phyloP scores from a whole-genome alignment of 1,284 basidiomycete genomes.

The Meripilus lineatus region DNA sequence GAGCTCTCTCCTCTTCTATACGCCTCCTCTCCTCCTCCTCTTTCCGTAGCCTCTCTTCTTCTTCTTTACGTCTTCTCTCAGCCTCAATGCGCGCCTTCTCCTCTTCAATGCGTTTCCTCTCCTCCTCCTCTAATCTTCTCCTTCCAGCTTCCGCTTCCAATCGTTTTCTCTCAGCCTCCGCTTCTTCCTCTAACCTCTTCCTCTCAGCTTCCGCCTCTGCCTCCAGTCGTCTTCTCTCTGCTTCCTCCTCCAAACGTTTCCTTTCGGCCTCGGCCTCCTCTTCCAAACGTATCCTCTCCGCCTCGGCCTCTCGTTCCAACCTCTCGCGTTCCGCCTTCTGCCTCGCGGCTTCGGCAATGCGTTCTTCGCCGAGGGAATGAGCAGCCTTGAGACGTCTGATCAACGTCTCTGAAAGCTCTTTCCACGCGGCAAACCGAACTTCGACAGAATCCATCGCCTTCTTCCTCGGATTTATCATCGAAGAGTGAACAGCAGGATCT shows the following conservation, averaged over 20 bases:
- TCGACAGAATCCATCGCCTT: slow-evolving; percentile 46
- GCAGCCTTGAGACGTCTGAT: slow-evolving; percentile 24
- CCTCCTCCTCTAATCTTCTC: slow-evolving; percentile 12
- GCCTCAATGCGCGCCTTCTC: slow-evolving; percentile 26
- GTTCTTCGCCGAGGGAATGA: slow-evolving; percentile 10
- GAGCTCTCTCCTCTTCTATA: slow-evolving; percentile 26
- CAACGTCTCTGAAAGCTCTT: slow-evolving; percentile 37
- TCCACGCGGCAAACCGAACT: slow-evolving; percentile 43
- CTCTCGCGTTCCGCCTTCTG: slow-evolving; percentile 29
- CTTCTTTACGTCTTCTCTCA: slow-evolving; percentile 25
- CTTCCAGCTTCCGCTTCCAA: slow-evolving; percentile 15
- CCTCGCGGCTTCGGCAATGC: slow-evolving; percentile 12
- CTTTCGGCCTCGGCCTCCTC: slow-evolving; percentile 24
- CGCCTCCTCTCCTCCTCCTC: slow-evolving; percentile 24
- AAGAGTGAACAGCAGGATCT: slow-evolving; percentile 38
- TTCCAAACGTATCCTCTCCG: slow-evolving; percentile 24
- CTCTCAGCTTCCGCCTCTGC: slow-evolving; percentile 24
- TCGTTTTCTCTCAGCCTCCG: slow-evolving; percentile 15
- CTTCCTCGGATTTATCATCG: slow-evolving; percentile 41
- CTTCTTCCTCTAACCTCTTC: slow-evolving; percentile 24
- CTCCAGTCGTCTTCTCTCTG: slow-evolving; percentile 28
- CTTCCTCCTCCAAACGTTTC: slow-evolving; percentile 12
- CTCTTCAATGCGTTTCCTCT: slow-evolving; percentile 23
- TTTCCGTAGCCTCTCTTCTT: slow-evolving; percentile 20
- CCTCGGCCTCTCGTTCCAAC: slow-evolving; percentile 22